Conservation (phyloP, 176 grass and related monocot genomes). For the Raddia distichophylla region DNA sequence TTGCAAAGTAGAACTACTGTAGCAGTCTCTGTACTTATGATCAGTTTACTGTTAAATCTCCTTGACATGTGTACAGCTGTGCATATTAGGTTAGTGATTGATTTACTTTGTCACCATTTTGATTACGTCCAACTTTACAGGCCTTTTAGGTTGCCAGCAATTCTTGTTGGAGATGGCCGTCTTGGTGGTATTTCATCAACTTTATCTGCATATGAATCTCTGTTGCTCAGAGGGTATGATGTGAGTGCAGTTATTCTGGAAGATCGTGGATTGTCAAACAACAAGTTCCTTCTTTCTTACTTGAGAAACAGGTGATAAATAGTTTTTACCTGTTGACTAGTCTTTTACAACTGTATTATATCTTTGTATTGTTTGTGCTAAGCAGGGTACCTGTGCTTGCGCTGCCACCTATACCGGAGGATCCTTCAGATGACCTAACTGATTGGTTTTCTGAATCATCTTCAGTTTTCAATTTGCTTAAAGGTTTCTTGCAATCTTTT, state of each 20-base stretch:
- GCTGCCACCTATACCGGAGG: conserved; percentile 80
- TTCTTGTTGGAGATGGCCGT: conserved; percentile 94
- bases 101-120: not conserved
- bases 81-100: not conserved
- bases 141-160: conserved; percentile 76
- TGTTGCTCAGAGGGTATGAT: conserved; percentile 92
- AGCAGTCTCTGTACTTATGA: not conserved
- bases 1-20: not conserved
- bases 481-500: conserved; percentile 62
- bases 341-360: conserved; percentile 26
- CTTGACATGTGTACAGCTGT: not conserved
- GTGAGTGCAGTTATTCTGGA: conserved; percentile 78
- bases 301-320: conserved; percentile 63
- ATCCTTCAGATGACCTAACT: conserved; percentile 71
- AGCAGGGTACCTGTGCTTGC: conserved; percentile 72
- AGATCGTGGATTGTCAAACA: conserved; percentile 73
- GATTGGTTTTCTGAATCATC: conserved; percentile 89
- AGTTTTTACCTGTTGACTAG: not conserved
- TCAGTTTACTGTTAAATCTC: conserved; percentile 1
- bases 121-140: conserved; percentile 49
- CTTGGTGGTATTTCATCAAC: conserved; percentile 94
- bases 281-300: conserved; percentile 68
- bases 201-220: conserved; percentile 85
- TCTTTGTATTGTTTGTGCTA: conserved; percentile 17
- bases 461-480: conserved; percentile 62